Base-by-base conservation (phyloP, 176 grass and related monocot species). In the Phragmites australis region DNA sequence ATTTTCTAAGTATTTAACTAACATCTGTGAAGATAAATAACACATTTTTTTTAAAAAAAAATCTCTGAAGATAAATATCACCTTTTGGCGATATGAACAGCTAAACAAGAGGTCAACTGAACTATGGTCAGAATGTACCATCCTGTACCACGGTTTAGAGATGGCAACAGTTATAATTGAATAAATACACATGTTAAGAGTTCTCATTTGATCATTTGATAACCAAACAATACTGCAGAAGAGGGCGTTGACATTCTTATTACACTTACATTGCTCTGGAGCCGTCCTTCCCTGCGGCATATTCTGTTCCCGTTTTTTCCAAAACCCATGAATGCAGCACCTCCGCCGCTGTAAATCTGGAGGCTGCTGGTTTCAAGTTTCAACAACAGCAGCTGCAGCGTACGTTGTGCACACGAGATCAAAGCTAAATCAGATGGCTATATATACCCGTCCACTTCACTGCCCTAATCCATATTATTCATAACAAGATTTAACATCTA, bases 191-290 rank as follows among this genome's bases (percentile, higher is more conserved):
- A 27, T 21, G 40, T 8, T 75, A 8, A 0, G 10, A 31, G 15
- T 16, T 66, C 13, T 75, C 19, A 65, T 51, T 54, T n/a, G n/a
- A n/a, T n/a, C n/a, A n/a, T n/a, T n/a, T 44, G 59, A 9, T 43
- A 64, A 42, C 12, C 17, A 68, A 41, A 29, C 10, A 16, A 14
- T 25, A 74, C 45, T 17, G 16, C 2, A 26, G 9, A 37, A 29
- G 31, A 72, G 80, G 21, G 47, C 17, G 47, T 66, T 75, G 81
- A 55, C 81, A 74, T 83, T 83, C 0, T 29, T 42, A 30, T 53
- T 54, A 17, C 55, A 75, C 25, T 75, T 46, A 11, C 60, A 56
- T 34, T 32, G 18, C 11, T 75, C n/a, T n/a, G n/a, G n/a, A n/a
- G n/a, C n/a, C n/a, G 41, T 67, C 71, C 47, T 52, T 53, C 22